These are phyloP conservation scores for Spathaspora sp. DNA, from an alignment of 1,139 yeast species.

Conservation along the genomic window DNA sequence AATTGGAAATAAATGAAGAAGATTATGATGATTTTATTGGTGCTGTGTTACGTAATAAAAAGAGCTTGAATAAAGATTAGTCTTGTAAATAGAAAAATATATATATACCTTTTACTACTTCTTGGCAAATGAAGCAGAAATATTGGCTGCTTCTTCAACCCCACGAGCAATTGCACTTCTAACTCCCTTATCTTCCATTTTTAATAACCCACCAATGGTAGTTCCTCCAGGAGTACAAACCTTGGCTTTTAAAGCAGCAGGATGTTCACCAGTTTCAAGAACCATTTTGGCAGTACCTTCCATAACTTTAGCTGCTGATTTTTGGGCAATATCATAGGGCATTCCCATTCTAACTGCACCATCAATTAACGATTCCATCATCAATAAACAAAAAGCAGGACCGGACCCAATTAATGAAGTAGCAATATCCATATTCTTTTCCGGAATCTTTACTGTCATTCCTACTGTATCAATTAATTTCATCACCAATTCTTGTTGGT, in stretches of 20 bases:
- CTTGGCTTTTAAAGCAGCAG: slow-evolving; percentile 84
- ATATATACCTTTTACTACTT: slow-evolving; percentile 31
- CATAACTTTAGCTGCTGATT: slow-evolving; percentile 93
- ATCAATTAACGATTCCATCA: slow-evolving; percentile 90
- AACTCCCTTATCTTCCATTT: slow-evolving; percentile 88
- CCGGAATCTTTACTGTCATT: slow-evolving; percentile 70
- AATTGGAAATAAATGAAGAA: slow-evolving; percentile 31
- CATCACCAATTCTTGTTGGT: slow-evolving; percentile 54
- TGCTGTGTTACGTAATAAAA: slow-evolving; percentile 1
- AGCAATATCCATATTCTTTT: slow-evolving; percentile 94
- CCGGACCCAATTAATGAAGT: slow-evolving; percentile 96
- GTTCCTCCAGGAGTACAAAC: slow-evolving; percentile 99
- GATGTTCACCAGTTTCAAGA: slow-evolving; percentile 78
- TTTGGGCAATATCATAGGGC: slow-evolving; percentile 79
- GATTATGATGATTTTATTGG: slow-evolving; percentile 21
- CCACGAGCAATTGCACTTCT: slow-evolving; percentile 87
- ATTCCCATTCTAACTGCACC: slow-evolving; percentile 96
- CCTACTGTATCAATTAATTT: slow-evolving; percentile 67
- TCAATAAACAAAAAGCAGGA: slow-evolving; percentile 87
- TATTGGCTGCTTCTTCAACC: slow-evolving; percentile 84
- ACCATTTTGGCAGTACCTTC: slow-evolving; percentile 97
- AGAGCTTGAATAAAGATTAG: neutral
- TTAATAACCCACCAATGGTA: slow-evolving; percentile 91
- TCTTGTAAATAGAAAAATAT: slow-evolving; percentile 1
- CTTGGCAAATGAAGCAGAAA: slow-evolving; percentile 78